Evolutionary conservation across 768 basidiomycete genomes (phyloP).

Genomic region (Termitomyces sp.): DNA sequence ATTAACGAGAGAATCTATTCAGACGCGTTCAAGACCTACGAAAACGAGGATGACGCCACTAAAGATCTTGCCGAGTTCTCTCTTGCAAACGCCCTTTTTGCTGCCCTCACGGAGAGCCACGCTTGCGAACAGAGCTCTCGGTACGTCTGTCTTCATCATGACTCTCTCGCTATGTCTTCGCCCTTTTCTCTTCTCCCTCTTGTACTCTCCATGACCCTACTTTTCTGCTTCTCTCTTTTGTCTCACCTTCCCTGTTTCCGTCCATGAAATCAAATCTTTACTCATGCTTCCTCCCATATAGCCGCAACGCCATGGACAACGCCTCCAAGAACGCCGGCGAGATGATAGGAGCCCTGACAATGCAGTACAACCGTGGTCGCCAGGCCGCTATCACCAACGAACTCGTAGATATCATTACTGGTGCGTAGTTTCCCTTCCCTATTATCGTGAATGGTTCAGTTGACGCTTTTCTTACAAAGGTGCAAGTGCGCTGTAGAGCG

Average conservation of each 20-base stretch:
- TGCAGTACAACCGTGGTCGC: constrained; percentile 98
- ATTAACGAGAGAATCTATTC: not conserved
- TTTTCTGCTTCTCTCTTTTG: not conserved
- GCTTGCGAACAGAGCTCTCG: constrained; percentile 92
- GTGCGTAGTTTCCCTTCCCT: constrained; percentile 33
- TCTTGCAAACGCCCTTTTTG: constrained; percentile 93
- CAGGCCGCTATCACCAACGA: constrained; percentile 98
- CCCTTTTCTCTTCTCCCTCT: not conserved
- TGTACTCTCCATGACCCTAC: not conserved
- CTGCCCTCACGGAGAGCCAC: constrained; percentile 90
- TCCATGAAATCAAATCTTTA: not conserved
- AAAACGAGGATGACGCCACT: constrained; percentile 95
- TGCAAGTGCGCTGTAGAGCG: constrained; percentile 36
- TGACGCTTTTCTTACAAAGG: constrained; percentile 18
- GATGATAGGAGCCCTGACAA: constrained; percentile 83
- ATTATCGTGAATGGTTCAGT: not conserved
- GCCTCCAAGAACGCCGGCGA: constrained; percentile 97
- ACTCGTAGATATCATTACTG: constrained; percentile 88
- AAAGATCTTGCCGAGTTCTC: constrained; percentile 94
- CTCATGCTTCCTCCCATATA: constrained; percentile 17
- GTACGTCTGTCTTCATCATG: constrained; percentile 31
- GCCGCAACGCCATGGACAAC: constrained; percentile 99
- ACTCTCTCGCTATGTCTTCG: not conserved
- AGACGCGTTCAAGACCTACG: constrained; percentile 93
- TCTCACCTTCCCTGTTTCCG: not conserved